Percentiles rank a stretch among this genome's conserved stretches.
Conservation (phyloP, 2,329 filamentous ascomycete species). For the Xylaria sp. region DNA sequence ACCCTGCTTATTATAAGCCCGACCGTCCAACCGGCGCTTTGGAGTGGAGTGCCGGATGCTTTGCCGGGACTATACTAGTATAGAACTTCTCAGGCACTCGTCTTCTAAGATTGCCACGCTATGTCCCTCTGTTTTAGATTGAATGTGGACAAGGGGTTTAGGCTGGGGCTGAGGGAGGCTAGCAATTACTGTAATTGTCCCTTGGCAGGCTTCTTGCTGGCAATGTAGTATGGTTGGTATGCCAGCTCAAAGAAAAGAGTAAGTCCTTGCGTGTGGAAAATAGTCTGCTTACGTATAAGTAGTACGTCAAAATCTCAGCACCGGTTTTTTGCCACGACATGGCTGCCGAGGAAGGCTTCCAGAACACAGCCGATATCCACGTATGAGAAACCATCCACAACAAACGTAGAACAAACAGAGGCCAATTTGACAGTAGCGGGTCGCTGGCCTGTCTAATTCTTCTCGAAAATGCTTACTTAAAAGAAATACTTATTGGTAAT, state of each 20-base stretch:
- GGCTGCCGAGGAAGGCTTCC: background rate
- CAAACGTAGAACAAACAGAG: background rate
- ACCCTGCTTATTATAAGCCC: constrained; percentile 28
- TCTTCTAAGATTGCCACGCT: constrained; percentile 6
- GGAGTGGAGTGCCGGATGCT: constrained; percentile 35
- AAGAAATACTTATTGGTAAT: constrained; percentile 19
- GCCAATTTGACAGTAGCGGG: constrained; percentile 5
- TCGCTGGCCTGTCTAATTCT: constrained; percentile 25
- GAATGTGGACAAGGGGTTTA: background rate
- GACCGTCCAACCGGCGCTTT: constrained; percentile 21
- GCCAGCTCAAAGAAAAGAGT: background rate
- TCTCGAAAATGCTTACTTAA: constrained; percentile 23
- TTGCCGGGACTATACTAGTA: constrained; percentile 27
- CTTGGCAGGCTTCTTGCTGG: background rate
- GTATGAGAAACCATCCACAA: background rate
- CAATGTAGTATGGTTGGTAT: background rate
- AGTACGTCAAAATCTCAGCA: background rate
- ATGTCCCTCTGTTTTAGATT: constrained; percentile 11
- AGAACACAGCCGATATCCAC: background rate
- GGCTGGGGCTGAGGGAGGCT: constrained; percentile 8
- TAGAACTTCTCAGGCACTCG: constrained; percentile 11
- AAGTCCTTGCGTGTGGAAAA: constrained; percentile 1
- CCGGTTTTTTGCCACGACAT: background rate
- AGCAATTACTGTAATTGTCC: constrained; percentile 6
- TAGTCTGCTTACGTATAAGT: background rate